These are phyloP conservation scores for Nicotiana obtusifolia DNA, from an alignment of 257 asterid species.

Conservation along the genomic window DNA sequence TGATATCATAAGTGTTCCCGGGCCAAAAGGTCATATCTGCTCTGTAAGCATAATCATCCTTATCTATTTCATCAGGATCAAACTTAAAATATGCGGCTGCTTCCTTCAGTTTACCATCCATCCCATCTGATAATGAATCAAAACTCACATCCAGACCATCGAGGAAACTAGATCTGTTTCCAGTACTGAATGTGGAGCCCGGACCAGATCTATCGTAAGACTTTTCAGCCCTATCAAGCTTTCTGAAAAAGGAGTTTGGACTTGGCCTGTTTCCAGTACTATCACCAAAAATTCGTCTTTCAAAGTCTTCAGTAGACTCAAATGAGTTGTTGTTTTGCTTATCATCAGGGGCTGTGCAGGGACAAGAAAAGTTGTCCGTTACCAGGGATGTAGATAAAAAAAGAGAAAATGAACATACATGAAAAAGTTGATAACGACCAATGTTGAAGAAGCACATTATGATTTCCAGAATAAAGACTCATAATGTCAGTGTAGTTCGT, in stretches of 20 bases:
- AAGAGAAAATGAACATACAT: background rate
- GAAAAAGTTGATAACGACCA: background rate
- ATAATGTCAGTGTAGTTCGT: background rate
- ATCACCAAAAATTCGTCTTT: constrained; percentile 33
- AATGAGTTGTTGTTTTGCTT: constrained; percentile 18
- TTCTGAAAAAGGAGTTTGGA: constrained; percentile 33
- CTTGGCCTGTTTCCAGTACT: constrained; percentile 12
- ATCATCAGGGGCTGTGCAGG: constrained; percentile 28
- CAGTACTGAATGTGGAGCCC: constrained; percentile 23
- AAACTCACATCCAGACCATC: constrained; percentile 36
- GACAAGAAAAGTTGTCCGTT: background rate
- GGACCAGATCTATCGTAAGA: constrained; percentile 30
- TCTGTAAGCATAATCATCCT: constrained; percentile 60
- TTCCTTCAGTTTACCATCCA: constrained; percentile 50
- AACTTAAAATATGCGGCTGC: constrained; percentile 65
- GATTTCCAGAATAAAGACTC: background rate
- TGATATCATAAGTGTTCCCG: constrained; percentile 56
- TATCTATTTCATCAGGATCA: constrained; percentile 50
- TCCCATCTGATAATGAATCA: constrained; percentile 51
- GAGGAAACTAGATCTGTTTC: constrained; percentile 20
- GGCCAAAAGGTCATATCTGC: constrained; percentile 52
- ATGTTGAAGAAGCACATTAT: background rate
- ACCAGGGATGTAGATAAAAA: background rate
- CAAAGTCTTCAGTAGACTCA: constrained; percentile 45
- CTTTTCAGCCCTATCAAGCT: constrained; percentile 49